phyloP scores from a whole-genome alignment of 331 rosid species.

The Quercus lobata region DNA sequence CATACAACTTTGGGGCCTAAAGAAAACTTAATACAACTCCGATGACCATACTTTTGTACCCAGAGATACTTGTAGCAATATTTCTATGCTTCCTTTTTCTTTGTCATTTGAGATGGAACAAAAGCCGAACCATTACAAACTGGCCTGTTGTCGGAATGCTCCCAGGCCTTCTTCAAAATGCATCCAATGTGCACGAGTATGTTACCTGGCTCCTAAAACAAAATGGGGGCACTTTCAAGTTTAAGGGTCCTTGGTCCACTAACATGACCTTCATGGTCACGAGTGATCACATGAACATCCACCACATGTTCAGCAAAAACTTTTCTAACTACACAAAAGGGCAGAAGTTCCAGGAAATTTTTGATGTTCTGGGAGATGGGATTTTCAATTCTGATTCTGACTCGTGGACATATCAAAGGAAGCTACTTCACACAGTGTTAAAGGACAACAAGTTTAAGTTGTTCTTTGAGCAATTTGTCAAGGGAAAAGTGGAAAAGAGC shows the following conservation, averaged over 20 bases:
- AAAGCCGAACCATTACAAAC: neutral
- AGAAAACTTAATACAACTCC: no score
- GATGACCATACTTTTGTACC: neutral
- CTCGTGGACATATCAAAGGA: slow-evolving; percentile 35
- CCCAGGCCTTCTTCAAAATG: neutral
- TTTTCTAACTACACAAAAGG: slow-evolving; percentile 47
- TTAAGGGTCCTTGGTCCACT: slow-evolving; percentile 21
- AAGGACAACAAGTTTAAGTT: slow-evolving; percentile 12
- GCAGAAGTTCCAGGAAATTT: slow-evolving; percentile 25
- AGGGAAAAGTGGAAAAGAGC: slow-evolving; percentile 9
- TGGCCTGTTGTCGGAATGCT: slow-evolving; percentile 33
- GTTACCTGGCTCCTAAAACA: neutral
- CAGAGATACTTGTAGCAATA: neutral
- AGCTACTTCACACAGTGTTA: slow-evolving; percentile 7
- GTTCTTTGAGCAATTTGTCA: slow-evolving; percentile 19
- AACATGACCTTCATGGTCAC: slow-evolving; percentile 7
- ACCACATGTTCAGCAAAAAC: slow-evolving; percentile 21
- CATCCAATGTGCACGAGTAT: slow-evolving; percentile 12
- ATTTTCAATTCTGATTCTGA: slow-evolving; percentile 37
- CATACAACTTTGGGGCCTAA: no score
- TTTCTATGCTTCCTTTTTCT: neutral
- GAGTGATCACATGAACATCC: slow-evolving; percentile 25
- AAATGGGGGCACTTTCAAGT: slow-evolving; percentile 5
- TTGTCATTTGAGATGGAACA: neutral
- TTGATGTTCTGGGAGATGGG: slow-evolving; percentile 47